Evolutionary conservation across 495 filamentous ascomycete genomes (phyloP).

Genomic region (Aspergillus indologenus): DNA sequence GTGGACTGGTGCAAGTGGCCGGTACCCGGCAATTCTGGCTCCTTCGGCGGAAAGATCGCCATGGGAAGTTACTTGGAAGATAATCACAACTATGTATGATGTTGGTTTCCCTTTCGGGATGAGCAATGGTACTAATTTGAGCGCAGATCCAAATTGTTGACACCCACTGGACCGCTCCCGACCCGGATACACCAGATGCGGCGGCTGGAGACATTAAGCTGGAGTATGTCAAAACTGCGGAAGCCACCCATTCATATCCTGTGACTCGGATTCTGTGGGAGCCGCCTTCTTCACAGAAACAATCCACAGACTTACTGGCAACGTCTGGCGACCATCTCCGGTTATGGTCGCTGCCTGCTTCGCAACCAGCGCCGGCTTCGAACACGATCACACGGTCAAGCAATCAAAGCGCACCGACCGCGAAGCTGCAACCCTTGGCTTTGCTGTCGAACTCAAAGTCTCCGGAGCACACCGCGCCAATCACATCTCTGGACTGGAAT

Average conservation of each 20-base stretch:
- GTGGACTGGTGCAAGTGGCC: constrained; percentile 99
- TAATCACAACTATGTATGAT: constrained; percentile 86
- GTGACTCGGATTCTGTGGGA: constrained; percentile 97
- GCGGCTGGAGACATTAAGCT: constrained; percentile 69
- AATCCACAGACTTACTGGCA: constrained; percentile 91
- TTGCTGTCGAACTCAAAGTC: constrained; percentile 97
- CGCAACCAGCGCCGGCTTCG: constrained; percentile 45
- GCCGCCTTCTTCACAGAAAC: constrained; percentile 93
- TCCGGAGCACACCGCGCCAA: constrained; percentile 92
- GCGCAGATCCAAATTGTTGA: constrained; percentile 95
- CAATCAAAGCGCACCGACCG: constrained; percentile 60
- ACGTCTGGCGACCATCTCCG: constrained; percentile 96
- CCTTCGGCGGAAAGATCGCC: constrained; percentile 84
- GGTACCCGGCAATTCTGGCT: constrained; percentile 59
- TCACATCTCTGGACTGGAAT: constrained; percentile 98
- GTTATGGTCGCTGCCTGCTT: constrained; percentile 81
- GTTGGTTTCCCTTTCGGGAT: constrained; percentile 21
- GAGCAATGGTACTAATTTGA: constrained; percentile 14
- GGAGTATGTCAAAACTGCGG: constrained; percentile 92
- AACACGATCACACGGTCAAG: constrained; percentile 74
- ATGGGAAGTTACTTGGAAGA: constrained; percentile 96
- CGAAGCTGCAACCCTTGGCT: constrained; percentile 90
- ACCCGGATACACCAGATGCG: constrained; percentile 60
- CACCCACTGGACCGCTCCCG: constrained; percentile 67
- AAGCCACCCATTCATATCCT: constrained; percentile 96